A percentile compares a stretch with the other conserved stretches of the same genome.
phyloP scores from a whole-genome alignment of 768 basidiomycete genomes.

The Galerina sulciceps region DNA sequence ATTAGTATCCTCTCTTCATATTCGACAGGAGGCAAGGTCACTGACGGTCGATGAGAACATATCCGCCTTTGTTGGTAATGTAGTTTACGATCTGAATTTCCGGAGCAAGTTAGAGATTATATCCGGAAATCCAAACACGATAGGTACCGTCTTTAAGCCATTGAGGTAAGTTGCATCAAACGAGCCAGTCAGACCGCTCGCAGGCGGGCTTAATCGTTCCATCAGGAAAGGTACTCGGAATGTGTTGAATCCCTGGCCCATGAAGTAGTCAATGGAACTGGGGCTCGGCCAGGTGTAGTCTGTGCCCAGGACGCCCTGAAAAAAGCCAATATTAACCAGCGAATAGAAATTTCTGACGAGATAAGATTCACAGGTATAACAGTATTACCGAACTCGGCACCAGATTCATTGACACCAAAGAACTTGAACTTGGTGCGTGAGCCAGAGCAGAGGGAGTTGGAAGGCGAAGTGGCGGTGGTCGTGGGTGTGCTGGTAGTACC shows the following conservation, averaged over 20 bases:
- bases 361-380: slow-evolving; percentile 46
- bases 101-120: not conserved
- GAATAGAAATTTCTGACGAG: not conserved
- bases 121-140: not conserved
- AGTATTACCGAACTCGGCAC: slow-evolving; percentile 61
- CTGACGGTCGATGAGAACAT: slow-evolving; percentile 59
- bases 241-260: slow-evolving; percentile 60
- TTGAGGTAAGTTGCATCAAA: slow-evolving; percentile 57
- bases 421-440: slow-evolving; percentile 59
- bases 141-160: slow-evolving; percentile 49
- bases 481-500: not conserved
- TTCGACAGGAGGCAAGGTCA: not conserved
- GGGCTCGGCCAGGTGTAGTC: slow-evolving; percentile 57
- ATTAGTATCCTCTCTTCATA: not conserved
- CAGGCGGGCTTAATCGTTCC: slow-evolving; percentile 59
- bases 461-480: slow-evolving; percentile 24
- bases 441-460: slow-evolving; percentile 40
- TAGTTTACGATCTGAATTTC: slow-evolving; percentile 53
- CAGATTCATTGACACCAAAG: slow-evolving; percentile 67
- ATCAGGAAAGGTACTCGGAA: slow-evolving; percentile 66
- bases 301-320: slow-evolving; percentile 39
- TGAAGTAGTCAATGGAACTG: slow-evolving; percentile 54
- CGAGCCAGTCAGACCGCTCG: slow-evolving; percentile 56
- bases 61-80: slow-evolving; percentile 63
- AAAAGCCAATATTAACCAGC: not conserved